A percentile compares a stretch with the other conserved stretches of the same genome.
phyloP scores from a whole-genome alignment of 257 asterid genomes.

The Vinca minor region DNA sequence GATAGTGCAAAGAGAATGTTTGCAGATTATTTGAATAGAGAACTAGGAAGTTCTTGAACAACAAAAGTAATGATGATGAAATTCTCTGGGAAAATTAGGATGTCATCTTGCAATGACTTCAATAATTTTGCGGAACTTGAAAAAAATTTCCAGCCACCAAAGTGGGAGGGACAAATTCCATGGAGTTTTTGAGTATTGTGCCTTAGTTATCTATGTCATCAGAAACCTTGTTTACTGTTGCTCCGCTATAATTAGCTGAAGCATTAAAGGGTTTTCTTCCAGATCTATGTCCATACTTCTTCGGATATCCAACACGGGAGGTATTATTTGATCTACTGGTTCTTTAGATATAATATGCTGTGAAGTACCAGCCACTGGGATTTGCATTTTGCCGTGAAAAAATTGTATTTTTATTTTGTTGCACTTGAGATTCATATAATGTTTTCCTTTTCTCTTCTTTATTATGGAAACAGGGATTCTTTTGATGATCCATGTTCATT shows the following conservation, averaged over 20 bases:
- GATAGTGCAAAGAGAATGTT: constrained; percentile 91
- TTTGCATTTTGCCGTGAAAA: not conserved
- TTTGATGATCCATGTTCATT: not conserved
- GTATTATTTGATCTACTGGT: not conserved
- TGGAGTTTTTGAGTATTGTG: not conserved
- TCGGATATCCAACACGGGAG: not conserved
- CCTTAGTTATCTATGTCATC: not conserved
- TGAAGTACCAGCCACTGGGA: not conserved
- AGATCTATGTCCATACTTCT: not conserved
- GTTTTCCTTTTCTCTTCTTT: not conserved
- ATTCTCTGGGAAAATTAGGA: not conserved
- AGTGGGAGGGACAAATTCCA: not conserved
- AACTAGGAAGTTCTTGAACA: constrained; percentile 44
- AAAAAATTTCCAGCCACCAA: not conserved
- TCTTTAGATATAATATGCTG: not conserved
- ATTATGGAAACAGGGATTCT: not conserved
- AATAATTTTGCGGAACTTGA: not conserved
- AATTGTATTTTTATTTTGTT: not conserved
- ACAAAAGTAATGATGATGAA: not conserved
- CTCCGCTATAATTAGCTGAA: not conserved
- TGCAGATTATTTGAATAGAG: constrained; percentile 91
- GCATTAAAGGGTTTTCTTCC: not conserved
- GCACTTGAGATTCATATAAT: not conserved
- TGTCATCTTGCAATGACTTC: not conserved
- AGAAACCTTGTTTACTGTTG: not conserved